Base-by-base conservation (phyloP, 768 basidiomycete species). In the Pluteus cervinus region DNA sequence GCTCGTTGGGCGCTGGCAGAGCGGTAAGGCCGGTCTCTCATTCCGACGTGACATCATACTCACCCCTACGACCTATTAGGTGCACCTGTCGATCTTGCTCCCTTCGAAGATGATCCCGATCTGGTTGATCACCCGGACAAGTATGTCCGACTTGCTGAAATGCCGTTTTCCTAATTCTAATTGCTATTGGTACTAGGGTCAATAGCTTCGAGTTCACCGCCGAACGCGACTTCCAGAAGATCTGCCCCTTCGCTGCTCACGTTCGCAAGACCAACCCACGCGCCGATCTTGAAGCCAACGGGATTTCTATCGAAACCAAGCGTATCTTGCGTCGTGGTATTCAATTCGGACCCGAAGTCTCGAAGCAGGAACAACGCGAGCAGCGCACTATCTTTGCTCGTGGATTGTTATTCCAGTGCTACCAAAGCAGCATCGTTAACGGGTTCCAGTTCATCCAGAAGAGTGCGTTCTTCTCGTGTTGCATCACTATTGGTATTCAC, bases 1-100 rank as follows among this genome's bases (percentile, higher is more conserved):
- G 36, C 56, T 76, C 43, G 58, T 75, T 16, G 75, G 75, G 9
- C 58, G 75, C 14, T 76, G 73, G 73, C 73, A 71, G 63, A 72
- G 69, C 33, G 70, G 71, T 68, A 48, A 28, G 63, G 48, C 22
- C n/a, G n/a, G n/a, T n/a, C n/a, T n/a, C n/a, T n/a, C 14, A 16
- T 32, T 24, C 3, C 21, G 9, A 16, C 24, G 20, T 15, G 15
- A 22, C 14, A 20, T 9, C 7, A 15, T 5, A 12, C 16, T 16
- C 42, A 50, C 50, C 47, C 15, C 7, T 12, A 20, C n/a, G 18
- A 18, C 24, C 24, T 21, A 9, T 50, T 12, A 66, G 66, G 67
- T 43, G 63, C 73, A 8, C 74, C 74, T 4, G 56, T 75, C 37
- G 69, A 70, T 33, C 41, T 66, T 4, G 45, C 61, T 1, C 73